Base-by-base conservation (phyloP, 1,284 basidiomycete species). In the Hemileia vastatrix region DNA sequence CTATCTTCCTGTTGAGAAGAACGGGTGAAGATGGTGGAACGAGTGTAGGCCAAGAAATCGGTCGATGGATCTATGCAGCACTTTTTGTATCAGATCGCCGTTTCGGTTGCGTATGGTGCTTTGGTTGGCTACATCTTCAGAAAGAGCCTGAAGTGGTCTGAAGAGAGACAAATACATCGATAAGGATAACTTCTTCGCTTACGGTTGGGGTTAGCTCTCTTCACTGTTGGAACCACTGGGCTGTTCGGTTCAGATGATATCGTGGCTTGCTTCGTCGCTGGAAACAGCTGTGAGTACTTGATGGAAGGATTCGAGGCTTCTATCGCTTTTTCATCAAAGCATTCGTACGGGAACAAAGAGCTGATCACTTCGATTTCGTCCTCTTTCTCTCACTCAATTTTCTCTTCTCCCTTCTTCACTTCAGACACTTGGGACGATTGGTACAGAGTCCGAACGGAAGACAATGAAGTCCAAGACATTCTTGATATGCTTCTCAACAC, bases 191-290 rank as follows among this genome's bases (percentile, higher is more conserved):
- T n/a, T 43, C 73, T 75, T 13, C 73, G 71, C 1, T 72, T 74
- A 60, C 75, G 75, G 64, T 66, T 76, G 36, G 69, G 69, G 43
- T 66, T 76, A 19, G 72, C 74, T 19, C 71, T 78, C 58, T 74
- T 78, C 56, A 74, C 71, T 1, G 66, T 78, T 9, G 77, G 77
- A n/a, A 73, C 77, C 2, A 76, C 76, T 15, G 77, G 77, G 6
- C 65, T 78, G 1, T 72, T 78, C 44, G 77, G 77, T n/a, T 73
- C 71, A 3, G 77, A 78, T 63, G 77, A 78, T 58, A 73, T 78
- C 21, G 66, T 78, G 6, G 74, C 74, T 1, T 77, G 75, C 67
- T 78, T 78, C 62, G 68, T 78, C 40, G 77, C 72, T 0, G 77
- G 76, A 31, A 77, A 77, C 64, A 73, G 73, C 4, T 76, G 75